phyloP scores from a whole-genome alignment of 2,329 filamentous ascomycete species.

The Dendrostoma leiphaemia region DNA sequence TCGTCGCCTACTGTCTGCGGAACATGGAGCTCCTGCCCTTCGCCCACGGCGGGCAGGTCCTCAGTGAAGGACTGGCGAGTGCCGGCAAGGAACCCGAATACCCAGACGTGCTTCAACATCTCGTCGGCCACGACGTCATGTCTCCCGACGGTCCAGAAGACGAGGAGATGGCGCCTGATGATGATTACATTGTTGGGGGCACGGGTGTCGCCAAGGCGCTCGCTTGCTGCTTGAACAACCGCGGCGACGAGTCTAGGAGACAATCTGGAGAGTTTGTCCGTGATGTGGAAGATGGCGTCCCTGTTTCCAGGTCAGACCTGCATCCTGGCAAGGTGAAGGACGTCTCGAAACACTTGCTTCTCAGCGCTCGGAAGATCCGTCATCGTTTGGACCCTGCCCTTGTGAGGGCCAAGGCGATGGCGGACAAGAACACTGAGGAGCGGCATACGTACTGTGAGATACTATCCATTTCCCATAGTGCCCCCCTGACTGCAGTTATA shows the following conservation, averaged over 20 bases:
- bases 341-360: constrained; percentile 87
- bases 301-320: constrained; percentile 40
- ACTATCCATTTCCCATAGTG: not conserved
- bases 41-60: constrained; percentile 42
- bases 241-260: constrained; percentile 60
- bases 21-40: constrained; percentile 83
- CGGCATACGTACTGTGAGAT: constrained; percentile 69
- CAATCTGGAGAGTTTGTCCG: constrained; percentile 52
- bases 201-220: constrained; percentile 94
- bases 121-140: constrained; percentile 69
- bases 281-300: constrained; percentile 50
- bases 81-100: constrained; percentile 41
- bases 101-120: constrained; percentile 80
- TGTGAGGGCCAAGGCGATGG: constrained; percentile 66
- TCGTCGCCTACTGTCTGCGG: constrained; percentile 89
- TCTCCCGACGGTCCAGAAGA: constrained; percentile 52
- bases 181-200: constrained; percentile 94
- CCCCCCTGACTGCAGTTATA: not conserved
- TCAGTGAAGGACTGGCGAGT: constrained; percentile 33
- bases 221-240: constrained; percentile 84
- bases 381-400: constrained; percentile 80
- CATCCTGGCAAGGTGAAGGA: constrained; percentile 71
- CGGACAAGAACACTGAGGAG: constrained; percentile 56
- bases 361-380: constrained; percentile 86
- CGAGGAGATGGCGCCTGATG: constrained; percentile 73